Evolutionary conservation across 768 basidiomycete genomes (phyloP), one percentile per base, ranked within the genome.

Genomic region (Sporobolomyces roseus): DNA sequence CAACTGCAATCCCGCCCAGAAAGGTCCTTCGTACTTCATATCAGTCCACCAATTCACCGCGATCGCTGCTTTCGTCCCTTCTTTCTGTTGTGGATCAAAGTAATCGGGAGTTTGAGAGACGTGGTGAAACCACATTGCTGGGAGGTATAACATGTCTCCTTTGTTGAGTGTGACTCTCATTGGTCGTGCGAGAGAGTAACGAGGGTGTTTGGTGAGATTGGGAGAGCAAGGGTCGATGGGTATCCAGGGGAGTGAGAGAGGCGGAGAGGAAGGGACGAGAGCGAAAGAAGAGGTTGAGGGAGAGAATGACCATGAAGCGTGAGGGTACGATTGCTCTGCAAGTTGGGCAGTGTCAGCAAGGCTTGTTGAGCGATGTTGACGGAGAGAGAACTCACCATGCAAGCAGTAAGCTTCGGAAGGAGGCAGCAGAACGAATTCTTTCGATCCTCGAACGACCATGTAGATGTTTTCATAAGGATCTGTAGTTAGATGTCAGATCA

Each of bases 401-500:
- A 94, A 77, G 78, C 85, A 88, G 84, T 87, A 88, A 25, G 88
- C 87, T 76, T 93, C 93, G n/a, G 88, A 88, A 4, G 93, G 93
- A 2, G 93, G 89, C 27, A 93, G 79, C 16, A 97, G 82, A 0
- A 87, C 87, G 75, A 97, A 96, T 45, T 87, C 85, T 75, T 96
- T 97, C 52, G 83, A 79, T 16, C 92, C 93, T 51, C 88, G 83
- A 58, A 93, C 80, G 35, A 97, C 90, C 7, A 87, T 85, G 78
- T 96, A 96, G 62, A 96, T 85, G 77, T 96, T 97, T 80, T 96
- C 93, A 73, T 93, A 96, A 0, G 91, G 91, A 78, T 89, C 89
- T n/a, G n/a, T 90, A 58, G 8, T 23, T n/a, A n/a, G n/a, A n/a
- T n/a, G n/a, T n/a, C n/a, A n/a, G n/a, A n/a, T n/a, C n/a, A n/a